Conservation (phyloP, 192 early-diverging fungal genomes). For the Dispira simplex region DNA sequence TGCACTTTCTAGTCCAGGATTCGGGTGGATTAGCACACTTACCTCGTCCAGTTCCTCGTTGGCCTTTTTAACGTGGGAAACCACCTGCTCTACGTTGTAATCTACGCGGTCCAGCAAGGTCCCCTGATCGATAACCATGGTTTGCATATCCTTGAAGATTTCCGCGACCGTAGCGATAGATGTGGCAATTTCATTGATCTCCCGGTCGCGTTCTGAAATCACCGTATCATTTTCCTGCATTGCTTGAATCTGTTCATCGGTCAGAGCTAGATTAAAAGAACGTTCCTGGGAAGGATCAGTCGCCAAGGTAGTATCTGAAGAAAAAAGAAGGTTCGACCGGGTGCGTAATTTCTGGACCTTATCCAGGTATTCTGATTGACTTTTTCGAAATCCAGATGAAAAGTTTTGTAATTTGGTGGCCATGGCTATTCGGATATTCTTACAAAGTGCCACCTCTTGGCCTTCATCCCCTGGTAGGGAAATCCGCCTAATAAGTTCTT, state of each 20-base stretch:
- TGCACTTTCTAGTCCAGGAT: too few species aligned
- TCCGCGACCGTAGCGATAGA: conserved; percentile 79
- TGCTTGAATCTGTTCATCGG: conserved; percentile 64
- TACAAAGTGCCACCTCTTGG: conserved; percentile 48
- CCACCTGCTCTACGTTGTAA: conserved; percentile 85
- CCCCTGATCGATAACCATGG: conserved; percentile 96
- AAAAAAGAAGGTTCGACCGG: conserved; percentile 13
- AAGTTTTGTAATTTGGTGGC: conserved; percentile 81
- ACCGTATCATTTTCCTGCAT: conserved; percentile 60
- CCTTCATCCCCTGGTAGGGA: conserved; percentile 29
- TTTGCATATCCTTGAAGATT: conserved; percentile 85
- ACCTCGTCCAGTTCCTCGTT: conserved; percentile 69
- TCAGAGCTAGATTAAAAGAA: conserved; percentile 30
- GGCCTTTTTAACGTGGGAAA: conserved; percentile 63
- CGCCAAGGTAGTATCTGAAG: conserved; percentile 10
- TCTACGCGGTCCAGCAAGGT: conserved; percentile 94
- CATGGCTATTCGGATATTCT: conserved; percentile 80
- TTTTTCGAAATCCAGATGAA: conserved; percentile 66
- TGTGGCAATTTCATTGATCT: conserved; percentile 85
- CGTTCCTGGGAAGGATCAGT: conserved; percentile 8
- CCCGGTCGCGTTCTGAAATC: conserved; percentile 75
- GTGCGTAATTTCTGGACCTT: conserved; percentile 20
- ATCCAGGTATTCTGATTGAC: conserved; percentile 76
- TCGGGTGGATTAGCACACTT: conserved; percentile 3
- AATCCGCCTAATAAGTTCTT: conserved; percentile 65